These are phyloP conservation scores for Alternaria sp. DNA, from an alignment of 2,329 filamentous ascomycete genomes.

Conservation along the genomic window DNA sequence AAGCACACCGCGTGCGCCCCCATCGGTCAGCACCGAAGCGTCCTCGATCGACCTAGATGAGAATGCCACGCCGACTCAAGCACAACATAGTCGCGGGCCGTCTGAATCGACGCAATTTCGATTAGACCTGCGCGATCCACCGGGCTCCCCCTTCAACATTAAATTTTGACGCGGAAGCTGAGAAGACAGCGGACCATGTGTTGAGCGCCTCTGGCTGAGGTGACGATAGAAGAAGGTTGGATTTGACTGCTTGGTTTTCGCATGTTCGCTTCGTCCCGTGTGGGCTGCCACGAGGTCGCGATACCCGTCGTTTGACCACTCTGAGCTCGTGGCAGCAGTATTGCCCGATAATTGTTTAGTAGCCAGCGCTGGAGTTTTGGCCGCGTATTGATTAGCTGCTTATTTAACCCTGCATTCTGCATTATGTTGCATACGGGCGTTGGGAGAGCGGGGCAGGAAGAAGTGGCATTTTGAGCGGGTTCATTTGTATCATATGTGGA, in stretches of 20 bases:
- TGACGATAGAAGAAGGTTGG: constrained; percentile 29
- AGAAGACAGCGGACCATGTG: neutral
- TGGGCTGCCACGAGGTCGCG: constrained; percentile 41
- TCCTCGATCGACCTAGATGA: constrained; percentile 38
- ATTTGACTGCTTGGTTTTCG: constrained; percentile 30
- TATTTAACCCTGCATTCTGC: constrained; percentile 28
- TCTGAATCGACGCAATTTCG: constrained; percentile 44
- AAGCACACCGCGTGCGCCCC: constrained; percentile 32
- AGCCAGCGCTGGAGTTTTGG: constrained; percentile 45
- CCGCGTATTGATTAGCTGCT: constrained; percentile 29
- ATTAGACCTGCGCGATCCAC: constrained; percentile 43
- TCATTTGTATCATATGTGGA: constrained; percentile 31
- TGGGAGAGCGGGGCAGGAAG: constrained; percentile 12
- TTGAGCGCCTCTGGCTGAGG: constrained; percentile 23
- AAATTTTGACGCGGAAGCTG: constrained; percentile 38
- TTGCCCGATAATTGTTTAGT: constrained; percentile 32
- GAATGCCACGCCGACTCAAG: constrained; percentile 43
- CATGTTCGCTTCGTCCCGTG: constrained; percentile 34
- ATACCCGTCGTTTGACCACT: constrained; percentile 42
- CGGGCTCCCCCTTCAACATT: constrained; percentile 47
- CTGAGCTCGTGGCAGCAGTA: constrained; percentile 40
- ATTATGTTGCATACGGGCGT: constrained; percentile 31
- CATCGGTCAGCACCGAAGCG: constrained; percentile 29
- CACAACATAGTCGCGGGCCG: constrained; percentile 37
- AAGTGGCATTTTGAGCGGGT: constrained; percentile 24